Conservation (phyloP, 2,329 filamentous ascomycete genomes). For the Podosphaera aphanis region DNA sequence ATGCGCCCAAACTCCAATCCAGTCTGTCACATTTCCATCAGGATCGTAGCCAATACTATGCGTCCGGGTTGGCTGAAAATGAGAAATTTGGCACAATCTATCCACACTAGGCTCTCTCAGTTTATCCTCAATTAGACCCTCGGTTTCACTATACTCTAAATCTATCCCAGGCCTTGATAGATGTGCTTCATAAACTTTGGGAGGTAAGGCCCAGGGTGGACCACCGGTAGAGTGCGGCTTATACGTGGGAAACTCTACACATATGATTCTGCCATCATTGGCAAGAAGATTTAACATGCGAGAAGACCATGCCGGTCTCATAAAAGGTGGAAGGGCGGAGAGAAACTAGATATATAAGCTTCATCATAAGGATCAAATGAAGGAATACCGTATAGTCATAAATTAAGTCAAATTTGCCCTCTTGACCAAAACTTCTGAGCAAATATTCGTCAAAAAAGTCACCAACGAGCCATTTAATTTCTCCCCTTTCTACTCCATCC, state of each 20-base stretch:
- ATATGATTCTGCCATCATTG: slow-evolving; percentile 28
- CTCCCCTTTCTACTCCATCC: slow-evolving; percentile 24
- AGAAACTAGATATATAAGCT: slow-evolving; percentile 25
- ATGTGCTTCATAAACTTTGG: slow-evolving; percentile 48
- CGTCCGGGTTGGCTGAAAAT: slow-evolving; percentile 27
- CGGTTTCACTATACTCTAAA: slow-evolving; percentile 34
- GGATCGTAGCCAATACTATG: slow-evolving; percentile 23
- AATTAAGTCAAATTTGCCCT: slow-evolving; percentile 36
- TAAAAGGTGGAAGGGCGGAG: slow-evolving; percentile 31
- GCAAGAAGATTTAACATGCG: slow-evolving; percentile 27
- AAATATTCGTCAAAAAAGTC: slow-evolving; percentile 46
- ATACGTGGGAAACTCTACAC: slow-evolving; percentile 56
- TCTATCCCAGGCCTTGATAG: slow-evolving; percentile 45
- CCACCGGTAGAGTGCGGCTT: slow-evolving; percentile 42
- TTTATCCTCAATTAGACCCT: slow-evolving; percentile 24
- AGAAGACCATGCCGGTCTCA: slow-evolving; percentile 29
- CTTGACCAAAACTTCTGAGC: slow-evolving; percentile 20
- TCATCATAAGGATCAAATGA: not conserved
- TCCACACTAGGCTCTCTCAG: slow-evolving; percentile 20
- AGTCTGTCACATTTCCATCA: slow-evolving; percentile 26
- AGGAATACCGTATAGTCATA: slow-evolving; percentile 36
- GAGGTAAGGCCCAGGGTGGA: slow-evolving; percentile 48
- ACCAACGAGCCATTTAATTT: slow-evolving; percentile 30
- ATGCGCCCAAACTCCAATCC: slow-evolving; percentile 28
- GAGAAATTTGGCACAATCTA: slow-evolving; percentile 21